phyloP scores from a whole-genome alignment of 2,329 filamentous ascomycete species.

The Cercospora citrullina region DNA sequence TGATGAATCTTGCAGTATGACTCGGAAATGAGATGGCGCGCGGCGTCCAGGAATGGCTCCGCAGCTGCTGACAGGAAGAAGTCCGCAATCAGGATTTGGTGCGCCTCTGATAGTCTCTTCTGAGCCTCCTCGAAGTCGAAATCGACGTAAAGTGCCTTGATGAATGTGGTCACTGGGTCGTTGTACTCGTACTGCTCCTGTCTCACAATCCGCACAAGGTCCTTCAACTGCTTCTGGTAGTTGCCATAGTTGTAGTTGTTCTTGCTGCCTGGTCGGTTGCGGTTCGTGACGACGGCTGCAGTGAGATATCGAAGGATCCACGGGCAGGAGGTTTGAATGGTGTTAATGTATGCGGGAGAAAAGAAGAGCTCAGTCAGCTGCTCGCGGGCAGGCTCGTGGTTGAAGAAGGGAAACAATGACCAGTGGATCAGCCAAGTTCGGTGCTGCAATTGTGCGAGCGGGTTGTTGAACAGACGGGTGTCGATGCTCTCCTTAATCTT shows the following conservation, averaged over 20 bases:
- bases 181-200: constrained; percentile 98
- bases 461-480: constrained; percentile 92
- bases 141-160: constrained; percentile 91
- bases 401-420: constrained; percentile 98
- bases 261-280: constrained; percentile 71
- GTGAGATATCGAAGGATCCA: constrained; percentile 95
- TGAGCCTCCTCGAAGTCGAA: constrained; percentile 98
- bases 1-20: constrained; percentile 99
- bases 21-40: constrained; percentile 95
- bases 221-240: constrained; percentile 99
- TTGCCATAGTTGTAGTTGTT: constrained; percentile 93
- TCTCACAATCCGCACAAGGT: constrained; percentile 89
- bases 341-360: constrained; percentile 97
- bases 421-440: constrained; percentile 98
- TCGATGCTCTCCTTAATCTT: constrained; percentile 93
- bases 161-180: constrained; percentile 93
- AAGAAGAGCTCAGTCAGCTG: constrained; percentile 94
- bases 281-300: constrained; percentile 92
- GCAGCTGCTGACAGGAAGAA: constrained; percentile 89
- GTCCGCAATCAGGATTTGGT: constrained; percentile 87
- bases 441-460: constrained; percentile 91
- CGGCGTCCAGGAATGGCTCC: constrained; percentile 89
- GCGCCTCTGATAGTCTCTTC: constrained; percentile 79
- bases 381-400: constrained; percentile 89
- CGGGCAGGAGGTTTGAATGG: constrained; percentile 95